Percentiles rank a stretch among this genome's conserved stretches.
Conservation (phyloP, 2,329 filamentous ascomycete genomes). For the Pseudocercospora macadamiae region DNA sequence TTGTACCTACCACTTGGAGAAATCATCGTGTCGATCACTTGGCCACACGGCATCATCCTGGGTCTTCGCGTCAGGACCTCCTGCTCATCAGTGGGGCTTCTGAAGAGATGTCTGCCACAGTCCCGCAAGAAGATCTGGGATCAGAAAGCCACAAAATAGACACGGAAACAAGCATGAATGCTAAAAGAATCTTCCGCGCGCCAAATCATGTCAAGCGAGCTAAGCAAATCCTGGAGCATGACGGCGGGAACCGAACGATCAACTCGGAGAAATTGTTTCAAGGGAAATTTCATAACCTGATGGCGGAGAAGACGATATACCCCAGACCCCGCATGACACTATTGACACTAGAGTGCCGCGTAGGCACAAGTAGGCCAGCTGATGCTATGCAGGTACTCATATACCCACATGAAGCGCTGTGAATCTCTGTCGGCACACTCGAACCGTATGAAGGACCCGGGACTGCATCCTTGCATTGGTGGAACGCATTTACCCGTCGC, state of each 20-base stretch:
- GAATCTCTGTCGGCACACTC: neutral
- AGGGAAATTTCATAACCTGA: too few species aligned
- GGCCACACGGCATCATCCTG: neutral
- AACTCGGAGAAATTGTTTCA: too few species aligned
- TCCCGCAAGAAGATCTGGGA: neutral
- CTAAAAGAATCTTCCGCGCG: neutral
- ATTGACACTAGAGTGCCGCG: neutral
- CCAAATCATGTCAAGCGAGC: neutral
- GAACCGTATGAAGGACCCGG: neutral
- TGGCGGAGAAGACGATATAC: neutral
- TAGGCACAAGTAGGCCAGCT: neutral
- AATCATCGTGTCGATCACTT: neutral
- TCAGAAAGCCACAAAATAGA: conserved; percentile 1
- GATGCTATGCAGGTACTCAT: neutral
- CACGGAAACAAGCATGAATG: neutral
- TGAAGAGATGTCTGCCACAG: neutral
- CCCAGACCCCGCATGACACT: neutral
- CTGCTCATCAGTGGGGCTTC: neutral
- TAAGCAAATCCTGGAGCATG: neutral
- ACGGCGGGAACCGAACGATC: neutral
- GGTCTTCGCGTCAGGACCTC: neutral
- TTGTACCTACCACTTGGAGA: neutral
- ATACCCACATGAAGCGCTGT: neutral
- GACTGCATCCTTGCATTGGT: neutral
- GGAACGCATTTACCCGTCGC: neutral